Evolutionary conservation across 768 basidiomycete species (phyloP), one percentile per base, ranked within the genome.

Genomic region (Pulveroboletus ravenelii): DNA sequence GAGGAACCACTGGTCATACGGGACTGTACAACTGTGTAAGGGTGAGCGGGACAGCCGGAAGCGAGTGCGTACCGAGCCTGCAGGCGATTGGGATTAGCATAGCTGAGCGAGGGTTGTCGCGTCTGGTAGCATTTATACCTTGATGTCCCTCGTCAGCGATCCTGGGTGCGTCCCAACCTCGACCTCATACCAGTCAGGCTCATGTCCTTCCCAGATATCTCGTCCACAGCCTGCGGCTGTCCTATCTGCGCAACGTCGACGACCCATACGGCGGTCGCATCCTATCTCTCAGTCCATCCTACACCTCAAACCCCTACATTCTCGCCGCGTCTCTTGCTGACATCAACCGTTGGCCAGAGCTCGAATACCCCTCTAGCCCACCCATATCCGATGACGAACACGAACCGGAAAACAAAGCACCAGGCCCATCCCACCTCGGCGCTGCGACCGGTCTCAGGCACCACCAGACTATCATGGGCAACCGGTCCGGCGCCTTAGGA

Each of bases 401-500:
- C 9, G 78, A 79, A 35, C 2, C 69, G 10, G 74, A 74, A 29
- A 51, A 53, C 30, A 68, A 14, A 2, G 15, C 20, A 13, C 12
- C 23, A 12, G 12, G 45, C 8, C 23, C 34, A 9, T 36, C 45
- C n/a, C 45, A 17, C 35, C 45, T 8, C 10, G 20, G 20, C 32
- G 1, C 10, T 6, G 7, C 45, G 23, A 35, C 23, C n/a, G 25
- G 25, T 3, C 45, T 45, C 56, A 89, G 86, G 62, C 86, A 94
- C 67, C 88, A 90, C 6, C 83, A 87, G 60, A 96, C 94, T 3
- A 95, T 96, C 62, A 84, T 93, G 77, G 90, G 84, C 4, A 72
- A 72, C 10, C 76, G 81, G 23, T 76, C 80, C 0, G 89, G 89
- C 5, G 88, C 78, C 0, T 63, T 87, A 1, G 93, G 93, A 0